Conservation (phyloP, 2,329 filamentous ascomycete species). For the Rhinocladiella similis region DNA sequence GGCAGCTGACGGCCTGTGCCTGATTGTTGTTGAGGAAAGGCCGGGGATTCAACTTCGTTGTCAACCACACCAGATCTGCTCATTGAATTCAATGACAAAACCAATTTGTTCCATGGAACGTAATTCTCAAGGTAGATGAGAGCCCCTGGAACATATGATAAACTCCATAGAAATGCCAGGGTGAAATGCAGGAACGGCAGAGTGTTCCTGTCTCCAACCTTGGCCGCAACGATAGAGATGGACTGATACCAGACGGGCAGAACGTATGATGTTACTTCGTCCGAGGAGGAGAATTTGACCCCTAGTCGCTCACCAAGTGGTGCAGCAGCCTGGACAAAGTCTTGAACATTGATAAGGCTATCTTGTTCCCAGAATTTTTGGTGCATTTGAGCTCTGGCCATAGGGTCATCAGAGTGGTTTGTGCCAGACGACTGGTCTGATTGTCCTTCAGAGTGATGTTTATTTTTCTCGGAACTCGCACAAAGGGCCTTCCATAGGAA, state of each 20-base stretch:
- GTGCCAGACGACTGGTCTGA: background rate
- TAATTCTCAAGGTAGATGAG: slow-evolving; percentile 43
- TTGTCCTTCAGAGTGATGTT: slow-evolving; percentile 6
- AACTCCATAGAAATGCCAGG: slow-evolving; percentile 53
- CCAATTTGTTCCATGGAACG: slow-evolving; percentile 54
- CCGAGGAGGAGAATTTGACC: slow-evolving; percentile 25
- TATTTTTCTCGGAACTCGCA: slow-evolving; percentile 15
- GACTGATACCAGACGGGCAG: slow-evolving; percentile 41
- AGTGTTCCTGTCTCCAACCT: slow-evolving; percentile 53
- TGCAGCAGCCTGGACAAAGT: slow-evolving; percentile 9
- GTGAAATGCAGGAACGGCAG: slow-evolving; percentile 57
- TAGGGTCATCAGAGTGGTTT: slow-evolving; percentile 11
- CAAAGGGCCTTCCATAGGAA: slow-evolving; percentile 34
- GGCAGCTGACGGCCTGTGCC: slow-evolving; percentile 50
- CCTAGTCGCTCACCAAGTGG: slow-evolving; percentile 21
- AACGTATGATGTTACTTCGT: slow-evolving; percentile 38
- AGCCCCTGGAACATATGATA: slow-evolving; percentile 39
- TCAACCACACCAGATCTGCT: slow-evolving; percentile 40
- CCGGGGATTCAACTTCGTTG: slow-evolving; percentile 37
- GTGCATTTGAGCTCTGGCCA: slow-evolving; percentile 15
- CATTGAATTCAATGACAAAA: slow-evolving; percentile 55
- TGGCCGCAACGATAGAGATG: slow-evolving; percentile 47
- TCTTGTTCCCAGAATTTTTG: slow-evolving; percentile 28
- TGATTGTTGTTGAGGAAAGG: slow-evolving; percentile 46
- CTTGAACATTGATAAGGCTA: slow-evolving; percentile 1